phyloP scores from a whole-genome alignment of 192 early-diverging fungal genomes.

The Gryganskiella cystojenkinii region DNA sequence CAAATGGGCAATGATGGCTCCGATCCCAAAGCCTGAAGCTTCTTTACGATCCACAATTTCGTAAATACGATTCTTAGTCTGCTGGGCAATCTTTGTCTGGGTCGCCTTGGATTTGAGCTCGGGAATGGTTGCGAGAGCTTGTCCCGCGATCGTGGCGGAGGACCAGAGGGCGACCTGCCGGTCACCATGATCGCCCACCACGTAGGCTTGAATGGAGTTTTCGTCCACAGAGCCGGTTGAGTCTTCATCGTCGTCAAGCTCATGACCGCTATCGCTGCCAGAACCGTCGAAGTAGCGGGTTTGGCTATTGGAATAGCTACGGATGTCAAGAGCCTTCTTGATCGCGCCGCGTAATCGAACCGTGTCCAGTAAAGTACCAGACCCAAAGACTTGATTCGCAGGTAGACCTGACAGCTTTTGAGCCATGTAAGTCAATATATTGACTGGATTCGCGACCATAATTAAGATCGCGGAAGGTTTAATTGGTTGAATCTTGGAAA shows the following conservation, averaged over 20 bases:
- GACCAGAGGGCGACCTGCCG: conserved; percentile 85
- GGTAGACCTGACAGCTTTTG: conserved; percentile 83
- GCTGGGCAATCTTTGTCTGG: conserved; percentile 57
- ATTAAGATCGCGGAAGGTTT: conserved; percentile 74
- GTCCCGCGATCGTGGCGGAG: conserved; percentile 73
- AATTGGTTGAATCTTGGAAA: conserved; percentile 77
- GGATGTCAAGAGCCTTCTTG: conserved; percentile 10
- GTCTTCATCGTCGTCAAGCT: conserved; percentile 74
- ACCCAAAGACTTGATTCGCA: conserved; percentile 79
- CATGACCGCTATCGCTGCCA: conserved; percentile 42
- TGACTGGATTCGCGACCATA: conserved; percentile 82
- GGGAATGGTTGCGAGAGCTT: conserved; percentile 68
- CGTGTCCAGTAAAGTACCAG: conserved; percentile 84
- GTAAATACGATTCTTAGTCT: conserved; percentile 74
- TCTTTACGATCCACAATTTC: conserved; percentile 85
- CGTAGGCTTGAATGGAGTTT: conserved; percentile 78
- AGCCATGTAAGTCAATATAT: conserved; percentile 82
- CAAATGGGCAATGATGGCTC: conserved; percentile 73
- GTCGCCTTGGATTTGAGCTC: conserved; percentile 65
- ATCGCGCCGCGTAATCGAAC: conserved; percentile 61
- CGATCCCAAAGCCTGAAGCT: conserved; percentile 84
- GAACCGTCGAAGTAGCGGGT: neutral
- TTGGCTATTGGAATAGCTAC: too few relatives aligned
- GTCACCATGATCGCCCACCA: conserved; percentile 88
- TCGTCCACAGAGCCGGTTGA: conserved; percentile 81